Evolutionary conservation across 2,329 filamentous ascomycete species (phyloP), one percentile per base, ranked within the genome.

Genomic region (Daldinia eschscholtzii): DNA sequence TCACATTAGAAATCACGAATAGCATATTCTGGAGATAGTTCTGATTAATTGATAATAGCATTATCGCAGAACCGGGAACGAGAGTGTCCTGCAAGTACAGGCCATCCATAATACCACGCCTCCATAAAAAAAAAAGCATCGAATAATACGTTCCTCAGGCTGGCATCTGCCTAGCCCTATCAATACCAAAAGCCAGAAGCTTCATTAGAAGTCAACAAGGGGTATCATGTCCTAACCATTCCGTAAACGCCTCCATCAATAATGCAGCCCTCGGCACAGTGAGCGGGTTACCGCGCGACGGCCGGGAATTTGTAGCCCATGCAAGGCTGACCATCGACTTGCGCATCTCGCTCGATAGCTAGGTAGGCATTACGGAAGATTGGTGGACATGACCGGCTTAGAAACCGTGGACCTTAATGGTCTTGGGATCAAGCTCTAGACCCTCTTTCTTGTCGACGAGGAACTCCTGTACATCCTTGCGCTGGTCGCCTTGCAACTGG

Each of bases 401-500:
- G 83, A 89, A 89, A 81, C 90, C 87, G 82, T 89, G 87, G 83
- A 88, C 85, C 89, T 98, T 98, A 86, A 98, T 97, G 85, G 92
- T 97, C 90, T 98, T 97, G 83, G 91, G 88, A 85, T 98, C 93
- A 81, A 98, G 91, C 83, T 93, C 93, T 79, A 98, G 89, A 79
- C 95, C 95, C 80, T 94, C 93, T 84, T 94, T 93, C 89, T 97
- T 97, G 86, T 97, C 93, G 84, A 91, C 90, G 83, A 98, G 91
- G 87, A 98, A 99, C 81, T 98, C 94, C 83, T 97, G 93, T 82
- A 98, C 93, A 89, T 97, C 94, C 86, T 97, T 97, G 85, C 96
- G 95, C 88, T 99, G 96, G 83, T 99, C 96, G 79, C 96, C 96
- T 85, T 99, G 96, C 80, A 99, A 92, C 88, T 99, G 96, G 81